phyloP scores from a whole-genome alignment of 768 basidiomycete species.

The Collybia nuda region DNA sequence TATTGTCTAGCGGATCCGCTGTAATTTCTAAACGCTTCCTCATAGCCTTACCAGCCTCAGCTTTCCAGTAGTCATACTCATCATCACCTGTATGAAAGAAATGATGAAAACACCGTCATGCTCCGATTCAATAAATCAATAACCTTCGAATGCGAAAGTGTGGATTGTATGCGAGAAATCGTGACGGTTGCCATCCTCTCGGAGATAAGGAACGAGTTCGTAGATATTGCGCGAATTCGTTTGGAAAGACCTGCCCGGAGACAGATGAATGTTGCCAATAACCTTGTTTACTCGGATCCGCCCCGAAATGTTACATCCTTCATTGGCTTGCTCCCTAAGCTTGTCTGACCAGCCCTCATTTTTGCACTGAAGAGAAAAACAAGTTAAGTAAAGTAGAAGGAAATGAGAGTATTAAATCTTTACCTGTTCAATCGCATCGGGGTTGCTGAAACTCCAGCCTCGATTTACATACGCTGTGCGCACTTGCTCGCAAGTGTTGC shows the following conservation, averaged over 20 bases:
- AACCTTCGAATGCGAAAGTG: conserved; percentile 71
- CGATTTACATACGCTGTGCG: conserved; percentile 84
- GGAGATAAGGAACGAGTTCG: conserved; percentile 92
- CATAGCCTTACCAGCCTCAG: conserved; percentile 58
- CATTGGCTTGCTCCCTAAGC: conserved; percentile 86
- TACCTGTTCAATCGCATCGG: conserved; percentile 91
- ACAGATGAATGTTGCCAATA: conserved; percentile 92
- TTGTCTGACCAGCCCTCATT: conserved; percentile 95
- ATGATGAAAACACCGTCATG: not conserved
- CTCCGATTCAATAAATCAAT: conserved; percentile 5
- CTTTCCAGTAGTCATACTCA: conserved; percentile 73
- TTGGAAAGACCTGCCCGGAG: conserved; percentile 96
- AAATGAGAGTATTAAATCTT: conserved; percentile 17
- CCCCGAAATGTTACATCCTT: conserved; percentile 94
- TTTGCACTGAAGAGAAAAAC: conserved; percentile 62
- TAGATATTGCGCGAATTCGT: conserved; percentile 74
- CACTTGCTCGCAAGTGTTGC: conserved; percentile 95
- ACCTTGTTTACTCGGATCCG: conserved; percentile 96
- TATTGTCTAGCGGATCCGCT: conserved; percentile 74
- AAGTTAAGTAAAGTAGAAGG: not conserved
- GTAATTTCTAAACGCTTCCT: conserved; percentile 71
- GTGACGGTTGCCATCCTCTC: conserved; percentile 84
- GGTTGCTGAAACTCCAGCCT: conserved; percentile 94
- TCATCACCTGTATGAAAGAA: conserved; percentile 56
- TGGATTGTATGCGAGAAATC: conserved; percentile 93